Evolutionary conservation across 345 rosid species (phyloP).

Genomic region (Salix udensis): DNA sequence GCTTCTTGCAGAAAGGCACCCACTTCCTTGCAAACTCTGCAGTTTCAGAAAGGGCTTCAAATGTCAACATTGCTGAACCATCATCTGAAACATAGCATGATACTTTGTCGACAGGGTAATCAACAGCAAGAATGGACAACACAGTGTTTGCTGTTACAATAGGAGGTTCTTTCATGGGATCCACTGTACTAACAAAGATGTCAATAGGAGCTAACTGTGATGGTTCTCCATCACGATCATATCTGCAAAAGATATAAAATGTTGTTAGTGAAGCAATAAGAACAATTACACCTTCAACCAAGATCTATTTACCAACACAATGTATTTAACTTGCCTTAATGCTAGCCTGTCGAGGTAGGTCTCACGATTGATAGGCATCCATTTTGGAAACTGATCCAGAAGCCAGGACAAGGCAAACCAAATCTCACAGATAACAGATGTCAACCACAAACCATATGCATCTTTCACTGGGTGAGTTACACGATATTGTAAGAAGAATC

Average conservation of each 20-base stretch:
- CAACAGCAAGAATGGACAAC: conserved; percentile 94
- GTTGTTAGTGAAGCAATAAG: conserved; percentile 1
- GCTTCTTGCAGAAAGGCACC: conserved; percentile 99
- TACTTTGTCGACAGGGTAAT: conserved; percentile 98
- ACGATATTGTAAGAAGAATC: conserved; percentile 96
- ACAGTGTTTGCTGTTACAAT: conserved; percentile 96
- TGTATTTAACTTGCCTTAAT: conserved; percentile 55
- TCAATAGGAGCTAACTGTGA: conserved; percentile 93
- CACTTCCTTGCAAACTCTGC: conserved; percentile 99
- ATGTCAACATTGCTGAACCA: conserved; percentile 98
- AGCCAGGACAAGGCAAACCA: conserved; percentile 99
- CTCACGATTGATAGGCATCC: conserved; percentile 96
- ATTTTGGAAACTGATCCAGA: conserved; percentile 98
- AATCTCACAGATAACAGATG: conserved; percentile 96
- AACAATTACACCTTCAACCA: neutral
- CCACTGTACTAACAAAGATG: conserved; percentile 99
- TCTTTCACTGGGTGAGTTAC: conserved; percentile 87
- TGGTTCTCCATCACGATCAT: conserved; percentile 96
- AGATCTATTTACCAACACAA: neutral
- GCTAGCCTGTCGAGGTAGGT: conserved; percentile 93
- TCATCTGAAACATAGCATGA: conserved; percentile 99
- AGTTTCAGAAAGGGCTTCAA: conserved; percentile 97
- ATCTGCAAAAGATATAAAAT: conserved; percentile 44
- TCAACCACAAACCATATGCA: conserved; percentile 93
- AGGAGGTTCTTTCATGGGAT: conserved; percentile 98